Base-by-base conservation (phyloP, 1,284 basidiomycete genomes). In the Leccinum proliferum region DNA sequence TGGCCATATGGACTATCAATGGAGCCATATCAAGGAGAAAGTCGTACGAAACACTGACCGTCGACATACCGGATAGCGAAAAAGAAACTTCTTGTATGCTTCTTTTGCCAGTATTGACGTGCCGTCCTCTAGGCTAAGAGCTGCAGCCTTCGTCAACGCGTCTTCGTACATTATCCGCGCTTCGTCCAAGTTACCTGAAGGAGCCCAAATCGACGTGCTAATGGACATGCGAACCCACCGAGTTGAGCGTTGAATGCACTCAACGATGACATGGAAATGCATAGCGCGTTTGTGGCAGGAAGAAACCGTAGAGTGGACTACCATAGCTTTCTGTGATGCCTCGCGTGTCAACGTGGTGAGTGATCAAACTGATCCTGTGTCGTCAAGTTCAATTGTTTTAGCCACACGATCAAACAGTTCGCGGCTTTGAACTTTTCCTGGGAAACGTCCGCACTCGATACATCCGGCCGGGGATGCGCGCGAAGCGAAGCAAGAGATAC, bases 61-160 rank as follows among this genome's bases (percentile, higher is more conserved):
- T 97, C 95, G 55, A 93, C 84, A 73, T 96, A 97, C 95, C 0
- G 94, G 92, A 79, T 98, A 94, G 62, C 90, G 83, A 15, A 84
- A 78, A 34, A 97, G 75, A 6, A 98, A 80, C 71, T 93, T 93
- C 56, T 90, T 86, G 69, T 95, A 97, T 6, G 92, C 92, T 67
- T 90, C 90, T 64, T 83, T 87, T 10, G 94, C 94, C 58, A 94
- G 76, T 37, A 94, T 84, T 0, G 91, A 88, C 0, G 92, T 94
- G 56, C 82, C 82, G 25, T 79, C 78, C 37, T 83, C 82, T 1
- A 81, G 72, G 4, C 76, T 79, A 15, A 83, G 77, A 34, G 73
- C 72, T 2, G 83, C 75, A 1, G 84, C 84, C 63, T 78, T 82
- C 1, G 83, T 87, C 57, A 93, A 75, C 2, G 90, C 88, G 52